phyloP scores from a whole-genome alignment of 2,329 filamentous ascomycete species.

The Colletotrichum sublineola region DNA sequence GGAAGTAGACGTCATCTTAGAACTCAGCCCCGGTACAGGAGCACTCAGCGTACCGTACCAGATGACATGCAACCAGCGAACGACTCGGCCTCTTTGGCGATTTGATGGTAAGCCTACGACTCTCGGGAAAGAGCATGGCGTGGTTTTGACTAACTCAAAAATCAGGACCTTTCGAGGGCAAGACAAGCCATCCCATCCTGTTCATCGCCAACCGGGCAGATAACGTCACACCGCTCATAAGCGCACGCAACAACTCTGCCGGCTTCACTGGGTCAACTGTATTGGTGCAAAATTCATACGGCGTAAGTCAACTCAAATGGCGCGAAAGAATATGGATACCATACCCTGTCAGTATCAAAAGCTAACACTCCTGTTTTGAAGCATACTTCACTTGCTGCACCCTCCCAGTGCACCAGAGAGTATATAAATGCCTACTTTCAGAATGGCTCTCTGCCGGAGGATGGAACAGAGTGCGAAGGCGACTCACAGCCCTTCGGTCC shows the following conservation, averaged over 20 bases:
- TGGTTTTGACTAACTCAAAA: neutral
- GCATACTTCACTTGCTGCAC: slow-evolving; percentile 64
- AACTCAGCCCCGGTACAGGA: slow-evolving; percentile 58
- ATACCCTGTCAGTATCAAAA: neutral
- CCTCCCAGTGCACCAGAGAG: slow-evolving; percentile 59
- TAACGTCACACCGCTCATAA: slow-evolving; percentile 62
- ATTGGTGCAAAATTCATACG: slow-evolving; percentile 64
- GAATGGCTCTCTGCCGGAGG: slow-evolving; percentile 58
- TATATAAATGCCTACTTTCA: slow-evolving; percentile 61
- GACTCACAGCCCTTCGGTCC: slow-evolving; percentile 58
- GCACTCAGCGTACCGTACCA: slow-evolving; percentile 58
- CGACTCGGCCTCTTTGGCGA: slow-evolving; percentile 55
- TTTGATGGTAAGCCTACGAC: slow-evolving; percentile 50
- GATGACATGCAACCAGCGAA: slow-evolving; percentile 55
- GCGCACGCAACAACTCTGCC: slow-evolving; percentile 59
- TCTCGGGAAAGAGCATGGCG: too few species aligned
- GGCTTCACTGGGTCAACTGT: slow-evolving; percentile 61
- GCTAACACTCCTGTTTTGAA: slow-evolving; percentile 42
- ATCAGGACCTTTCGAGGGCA: slow-evolving; percentile 47
- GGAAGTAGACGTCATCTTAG: slow-evolving; percentile 51
- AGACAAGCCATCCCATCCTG: slow-evolving; percentile 59
- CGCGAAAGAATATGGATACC: neutral
- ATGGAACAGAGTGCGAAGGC: slow-evolving; percentile 60
- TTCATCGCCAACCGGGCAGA: slow-evolving; percentile 61
- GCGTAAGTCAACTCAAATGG: slow-evolving; percentile 53